A percentile compares a stretch with the other conserved stretches of the same genome.
Evolutionary conservation across 768 basidiomycete genomes (phyloP).

Genomic region (Suillus placidus): DNA sequence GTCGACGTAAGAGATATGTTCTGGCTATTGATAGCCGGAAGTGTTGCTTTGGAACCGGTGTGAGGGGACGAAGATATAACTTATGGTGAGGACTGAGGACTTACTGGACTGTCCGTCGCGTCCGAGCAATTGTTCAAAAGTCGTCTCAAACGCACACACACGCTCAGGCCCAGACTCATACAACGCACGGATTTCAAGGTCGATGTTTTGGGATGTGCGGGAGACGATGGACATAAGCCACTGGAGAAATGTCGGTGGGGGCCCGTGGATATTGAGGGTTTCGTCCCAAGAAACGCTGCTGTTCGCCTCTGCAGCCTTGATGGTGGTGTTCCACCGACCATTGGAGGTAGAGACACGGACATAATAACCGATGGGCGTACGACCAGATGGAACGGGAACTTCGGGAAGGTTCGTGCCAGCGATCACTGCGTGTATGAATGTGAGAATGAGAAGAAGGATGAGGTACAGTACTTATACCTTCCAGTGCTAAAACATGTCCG

Average conservation of each 20-base stretch:
- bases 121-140: neutral
- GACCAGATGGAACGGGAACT: too few relatives aligned
- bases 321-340: neutral
- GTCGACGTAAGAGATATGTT: too few relatives aligned
- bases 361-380: neutral
- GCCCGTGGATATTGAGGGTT: neutral
- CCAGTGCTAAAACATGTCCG: neutral
- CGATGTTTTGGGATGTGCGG: neutral
- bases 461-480: neutral
- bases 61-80: neutral
- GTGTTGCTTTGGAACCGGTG: neutral
- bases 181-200: neutral
- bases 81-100: neutral
- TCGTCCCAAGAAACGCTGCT: neutral
- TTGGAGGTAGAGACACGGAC: neutral
- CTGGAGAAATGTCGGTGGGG: neutral
- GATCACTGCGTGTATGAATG: neutral
- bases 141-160: neutral
- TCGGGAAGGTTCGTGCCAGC: neutral
- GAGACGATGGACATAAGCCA: too few relatives aligned
- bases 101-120: neutral
- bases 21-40: neutral
- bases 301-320: neutral
- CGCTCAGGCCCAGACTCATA: neutral
- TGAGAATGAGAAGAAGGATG: neutral